These are phyloP conservation scores for Aegilops umbellulata DNA, from an alignment of 176 grass and related monocot genomes.

Conservation along the genomic window DNA sequence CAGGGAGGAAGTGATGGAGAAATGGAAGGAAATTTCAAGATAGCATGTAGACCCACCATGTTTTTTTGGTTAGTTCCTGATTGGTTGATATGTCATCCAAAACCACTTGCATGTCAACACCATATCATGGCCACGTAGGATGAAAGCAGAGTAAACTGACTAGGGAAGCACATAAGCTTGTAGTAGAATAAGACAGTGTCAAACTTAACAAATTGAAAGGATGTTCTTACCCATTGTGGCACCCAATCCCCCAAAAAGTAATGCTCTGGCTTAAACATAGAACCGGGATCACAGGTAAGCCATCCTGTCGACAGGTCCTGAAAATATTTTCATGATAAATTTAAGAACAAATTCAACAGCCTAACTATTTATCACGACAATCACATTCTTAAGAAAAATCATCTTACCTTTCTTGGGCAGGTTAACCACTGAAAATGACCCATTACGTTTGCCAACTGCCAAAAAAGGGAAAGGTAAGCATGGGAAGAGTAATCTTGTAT, in stretches of 20 bases:
- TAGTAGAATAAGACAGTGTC: background rate
- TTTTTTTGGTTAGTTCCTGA: background rate
- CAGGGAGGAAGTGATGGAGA: background rate
- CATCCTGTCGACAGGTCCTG: constrained; percentile 94
- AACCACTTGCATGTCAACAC: background rate
- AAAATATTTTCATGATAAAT: constrained; percentile 30
- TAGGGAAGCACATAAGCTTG: background rate
- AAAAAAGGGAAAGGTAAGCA: background rate
- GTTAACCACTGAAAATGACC: constrained; percentile 83
- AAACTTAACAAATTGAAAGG: constrained; percentile 17
- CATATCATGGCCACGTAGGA: background rate
- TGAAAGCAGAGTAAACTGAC: background rate
- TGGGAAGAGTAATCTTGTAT: background rate
- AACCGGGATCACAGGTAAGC: constrained; percentile 86
- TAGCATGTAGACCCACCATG: background rate
- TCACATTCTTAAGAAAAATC: constrained; percentile 23
- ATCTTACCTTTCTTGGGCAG: constrained; percentile 81
- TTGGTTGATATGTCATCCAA: background rate
- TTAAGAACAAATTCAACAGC: constrained; percentile 27
- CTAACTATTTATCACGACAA: constrained; percentile 8
- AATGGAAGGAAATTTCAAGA: background rate
- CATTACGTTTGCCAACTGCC: constrained; percentile 92
- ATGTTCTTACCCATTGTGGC: constrained; percentile 63
- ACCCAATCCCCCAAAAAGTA: constrained; percentile 55
- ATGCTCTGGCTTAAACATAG: constrained; percentile 87